A percentile compares a stretch with the other conserved stretches of the same genome.
Conservation (phyloP, 1,139 yeast species). For the Geotrichum australiense region DNA sequence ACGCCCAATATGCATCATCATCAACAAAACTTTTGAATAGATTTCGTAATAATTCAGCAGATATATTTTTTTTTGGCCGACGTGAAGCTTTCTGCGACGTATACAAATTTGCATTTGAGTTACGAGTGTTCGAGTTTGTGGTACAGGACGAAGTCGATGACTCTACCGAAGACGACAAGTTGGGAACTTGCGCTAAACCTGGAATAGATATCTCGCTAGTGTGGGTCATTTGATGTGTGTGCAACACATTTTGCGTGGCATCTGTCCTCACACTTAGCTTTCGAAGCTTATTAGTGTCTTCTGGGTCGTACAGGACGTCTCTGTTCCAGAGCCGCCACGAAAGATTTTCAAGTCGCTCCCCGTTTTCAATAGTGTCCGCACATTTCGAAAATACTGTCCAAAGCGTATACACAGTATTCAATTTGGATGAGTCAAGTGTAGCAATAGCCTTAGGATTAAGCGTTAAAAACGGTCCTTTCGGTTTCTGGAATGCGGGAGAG, state of each 20-base stretch:
- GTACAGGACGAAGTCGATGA: slow-evolving; percentile 17
- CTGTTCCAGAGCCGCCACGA: slow-evolving; percentile 55
- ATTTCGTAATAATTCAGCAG: slow-evolving; percentile 1
- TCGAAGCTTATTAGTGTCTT: neutral
- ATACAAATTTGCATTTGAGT: slow-evolving; percentile 12
- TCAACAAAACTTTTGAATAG: neutral
- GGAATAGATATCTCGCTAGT: slow-evolving; percentile 8
- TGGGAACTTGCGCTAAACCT: slow-evolving; percentile 18
- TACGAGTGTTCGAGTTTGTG: slow-evolving; percentile 11
- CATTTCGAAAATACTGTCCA: slow-evolving; percentile 53
- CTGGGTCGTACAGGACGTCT: slow-evolving; percentile 31
- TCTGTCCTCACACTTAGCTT: neutral
- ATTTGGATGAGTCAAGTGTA: slow-evolving; percentile 38
- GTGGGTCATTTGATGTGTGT: too few relatives aligned
- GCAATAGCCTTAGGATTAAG: slow-evolving; percentile 28
- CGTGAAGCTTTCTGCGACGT: slow-evolving; percentile 1
- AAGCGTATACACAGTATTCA: slow-evolving; percentile 37
- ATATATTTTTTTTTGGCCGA: slow-evolving; percentile 1
- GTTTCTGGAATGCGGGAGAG: slow-evolving; percentile 5
- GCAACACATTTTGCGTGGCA: neutral
- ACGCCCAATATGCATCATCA: too few relatives aligned
- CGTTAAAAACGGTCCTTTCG: slow-evolving; percentile 24
- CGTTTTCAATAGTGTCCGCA: slow-evolving; percentile 45
- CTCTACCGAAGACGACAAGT: slow-evolving; percentile 19
- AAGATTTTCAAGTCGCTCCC: slow-evolving; percentile 49